These are phyloP conservation scores for Eremothecium cymbalariae DNA, from an alignment of 1,139 yeast species.

Conservation along the genomic window DNA sequence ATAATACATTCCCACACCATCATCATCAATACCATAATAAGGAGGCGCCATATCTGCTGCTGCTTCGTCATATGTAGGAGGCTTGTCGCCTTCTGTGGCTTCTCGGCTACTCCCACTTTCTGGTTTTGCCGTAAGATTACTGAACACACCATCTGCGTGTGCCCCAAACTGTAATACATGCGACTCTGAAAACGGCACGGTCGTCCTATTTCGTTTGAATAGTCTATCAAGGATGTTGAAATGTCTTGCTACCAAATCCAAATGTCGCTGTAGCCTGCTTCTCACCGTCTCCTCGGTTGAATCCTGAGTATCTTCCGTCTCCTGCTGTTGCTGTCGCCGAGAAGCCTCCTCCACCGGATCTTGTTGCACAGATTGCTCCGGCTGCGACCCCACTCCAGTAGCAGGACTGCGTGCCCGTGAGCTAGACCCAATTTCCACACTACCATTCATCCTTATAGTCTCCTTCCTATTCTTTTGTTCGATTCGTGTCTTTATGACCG, in stretches of 20 bases:
- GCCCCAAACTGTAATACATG: constrained; percentile 19
- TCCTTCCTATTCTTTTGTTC: no score
- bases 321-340: background rate
- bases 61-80: constrained; percentile 95
- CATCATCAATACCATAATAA: constrained; percentile 90
- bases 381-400: background rate
- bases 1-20: constrained; percentile 48
- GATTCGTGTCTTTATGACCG: no score
- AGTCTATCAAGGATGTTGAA: constrained; percentile 35
- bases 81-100: constrained; percentile 43
- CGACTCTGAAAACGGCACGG: constrained; percentile 7
- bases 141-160: constrained; percentile 77
- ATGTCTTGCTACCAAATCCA: constrained; percentile 23
- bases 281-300: constrained; percentile 2
- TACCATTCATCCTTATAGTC: background rate
- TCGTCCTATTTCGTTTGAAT: constrained; percentile 21
- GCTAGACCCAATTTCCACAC: background rate
- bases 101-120: constrained; percentile 33
- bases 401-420: background rate
- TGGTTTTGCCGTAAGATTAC: constrained; percentile 83
- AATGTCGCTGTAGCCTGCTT: constrained; percentile 8
- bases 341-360: background rate
- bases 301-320: background rate
- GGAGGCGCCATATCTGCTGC: constrained; percentile 94
- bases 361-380: background rate